Evolutionary conservation across 345 rosid species (phyloP), one percentile per base, ranked within the genome.

Genomic region (Geranium brycei): DNA sequence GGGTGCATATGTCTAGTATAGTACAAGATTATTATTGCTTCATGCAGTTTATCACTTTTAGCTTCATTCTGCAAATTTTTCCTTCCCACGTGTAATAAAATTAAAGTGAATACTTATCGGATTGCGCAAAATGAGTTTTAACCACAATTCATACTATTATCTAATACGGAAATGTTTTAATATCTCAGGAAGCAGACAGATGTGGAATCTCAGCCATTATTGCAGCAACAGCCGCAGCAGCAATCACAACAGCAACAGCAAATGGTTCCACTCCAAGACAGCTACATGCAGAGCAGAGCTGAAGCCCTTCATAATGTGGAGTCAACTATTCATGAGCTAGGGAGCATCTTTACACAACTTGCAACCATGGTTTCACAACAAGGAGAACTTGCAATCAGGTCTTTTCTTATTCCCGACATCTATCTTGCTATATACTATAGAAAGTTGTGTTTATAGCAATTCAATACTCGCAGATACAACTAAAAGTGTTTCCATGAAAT

Each of bases 281-380:
- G 77, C 73, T 84, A 84, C 79, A 81, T 84, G 88, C 86, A 84
- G 68, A 84, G 84, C 73, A 79, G 88, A 78, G 86, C 84, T 72
- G 88, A 84, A 77, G 88, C 88, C 19, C 79, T 84, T 71, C 88
- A 78, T 32, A 84, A 79, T 66, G 86, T 84, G 57, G 86, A 84
- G 72, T 84, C 88, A 32, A 84, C 88, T 61, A 84, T 84, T 69
- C 88, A 84, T 62, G 88, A 84, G 66, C 64, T 47, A 47, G 15
- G 76, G 66, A 72, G 57, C 61, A 76, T 76, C 57, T 76, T 76
- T 64, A 76, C 79, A 6, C 79, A 76, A 53, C 63, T 76, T 31
- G 76, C 76, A 32, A 72, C 76, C n/a, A 76, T 76, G 79, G 79
- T 76, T 59, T 72, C 79, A 16, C 79, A 76, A 56, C 79, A 76